These are phyloP conservation scores for Allodekkera sacchari DNA, from an alignment of 805 yeast genomes.

Conservation along the genomic window DNA sequence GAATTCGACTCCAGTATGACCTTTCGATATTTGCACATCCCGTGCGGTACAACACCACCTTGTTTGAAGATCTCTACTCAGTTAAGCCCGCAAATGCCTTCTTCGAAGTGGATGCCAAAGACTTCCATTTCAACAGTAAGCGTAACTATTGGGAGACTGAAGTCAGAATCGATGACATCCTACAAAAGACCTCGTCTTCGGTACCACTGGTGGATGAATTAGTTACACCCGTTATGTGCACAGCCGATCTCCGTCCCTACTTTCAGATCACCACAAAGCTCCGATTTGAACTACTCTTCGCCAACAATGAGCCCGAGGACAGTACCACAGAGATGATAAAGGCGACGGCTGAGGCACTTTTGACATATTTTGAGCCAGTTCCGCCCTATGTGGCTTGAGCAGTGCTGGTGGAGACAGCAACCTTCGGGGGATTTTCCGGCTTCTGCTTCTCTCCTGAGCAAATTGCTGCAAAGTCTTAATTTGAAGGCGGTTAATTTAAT, in stretches of 20 bases:
- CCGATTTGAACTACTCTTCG: neutral
- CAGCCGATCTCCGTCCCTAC: neutral
- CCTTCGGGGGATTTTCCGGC: no score
- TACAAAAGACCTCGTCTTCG: neutral
- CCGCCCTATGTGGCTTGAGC: slow-evolving; percentile 4
- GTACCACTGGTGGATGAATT: slow-evolving; percentile 3
- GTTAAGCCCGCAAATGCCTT: neutral
- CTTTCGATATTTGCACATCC: neutral
- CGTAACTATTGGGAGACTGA: neutral
- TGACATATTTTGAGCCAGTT: slow-evolving; percentile 1
- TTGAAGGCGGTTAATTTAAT: no score
- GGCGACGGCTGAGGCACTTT: slow-evolving; percentile 1
- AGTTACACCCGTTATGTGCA: slow-evolving; percentile 2
- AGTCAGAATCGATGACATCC: slow-evolving; percentile 1
- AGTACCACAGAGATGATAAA: neutral
- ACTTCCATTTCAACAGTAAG: neutral
- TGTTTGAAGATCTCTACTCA: slow-evolving; percentile 1
- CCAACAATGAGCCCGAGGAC: neutral
- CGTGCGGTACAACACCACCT: neutral
- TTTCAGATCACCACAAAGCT: neutral
- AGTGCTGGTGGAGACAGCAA: no score
- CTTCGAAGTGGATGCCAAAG: neutral
- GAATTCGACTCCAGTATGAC: neutral
- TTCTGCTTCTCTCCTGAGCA: no score
- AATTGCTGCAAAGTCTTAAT: no score